These are phyloP conservation scores for Clarireedia monteithiana DNA, from an alignment of 2,329 filamentous ascomycete genomes.

Conservation along the genomic window DNA sequence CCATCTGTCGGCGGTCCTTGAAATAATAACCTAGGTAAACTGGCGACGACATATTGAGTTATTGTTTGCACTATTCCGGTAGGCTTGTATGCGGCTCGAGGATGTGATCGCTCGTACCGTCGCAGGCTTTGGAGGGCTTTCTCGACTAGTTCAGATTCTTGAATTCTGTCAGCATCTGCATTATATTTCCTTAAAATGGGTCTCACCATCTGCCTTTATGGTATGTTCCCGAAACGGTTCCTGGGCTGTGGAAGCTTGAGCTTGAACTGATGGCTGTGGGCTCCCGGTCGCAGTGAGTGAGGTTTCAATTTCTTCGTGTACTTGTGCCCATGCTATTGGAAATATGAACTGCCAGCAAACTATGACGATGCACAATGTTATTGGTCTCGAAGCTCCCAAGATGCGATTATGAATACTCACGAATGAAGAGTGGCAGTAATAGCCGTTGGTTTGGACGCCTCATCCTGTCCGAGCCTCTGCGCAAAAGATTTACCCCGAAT, in stretches of 20 bases:
- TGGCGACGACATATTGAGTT: constrained; percentile 53
- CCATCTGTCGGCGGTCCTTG: constrained; percentile 42
- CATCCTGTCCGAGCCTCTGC: constrained; percentile 23
- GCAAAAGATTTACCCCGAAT: constrained; percentile 21
- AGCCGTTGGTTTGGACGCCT: constrained; percentile 24
- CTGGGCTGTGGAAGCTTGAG: constrained; percentile 21
- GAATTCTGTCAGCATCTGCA: constrained; percentile 13
- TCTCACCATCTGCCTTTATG: constrained; percentile 23
- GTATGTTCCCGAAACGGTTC: constrained; percentile 19
- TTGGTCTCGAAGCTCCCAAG: not conserved
- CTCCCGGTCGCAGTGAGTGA: constrained; percentile 18
- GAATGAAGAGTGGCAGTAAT: constrained; percentile 25
- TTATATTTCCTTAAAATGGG: not conserved
- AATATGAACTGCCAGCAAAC: constrained; percentile 24
- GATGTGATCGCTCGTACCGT: constrained; percentile 25
- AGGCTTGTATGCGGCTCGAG: constrained; percentile 36
- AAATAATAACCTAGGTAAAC: constrained; percentile 58
- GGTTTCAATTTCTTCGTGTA: constrained; percentile 16
- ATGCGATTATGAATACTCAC: constrained; percentile 18
- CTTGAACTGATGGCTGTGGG: constrained; percentile 22
- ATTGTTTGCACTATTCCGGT: constrained; percentile 49
- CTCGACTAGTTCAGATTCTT: constrained; percentile 29
- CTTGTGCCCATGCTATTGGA: constrained; percentile 16
- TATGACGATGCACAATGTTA: constrained; percentile 10
- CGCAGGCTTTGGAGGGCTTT: constrained; percentile 31